Evolutionary conservation across 1,284 basidiomycete genomes (phyloP).

Genomic region (Cutaneotrichosporon cyanovorans): DNA sequence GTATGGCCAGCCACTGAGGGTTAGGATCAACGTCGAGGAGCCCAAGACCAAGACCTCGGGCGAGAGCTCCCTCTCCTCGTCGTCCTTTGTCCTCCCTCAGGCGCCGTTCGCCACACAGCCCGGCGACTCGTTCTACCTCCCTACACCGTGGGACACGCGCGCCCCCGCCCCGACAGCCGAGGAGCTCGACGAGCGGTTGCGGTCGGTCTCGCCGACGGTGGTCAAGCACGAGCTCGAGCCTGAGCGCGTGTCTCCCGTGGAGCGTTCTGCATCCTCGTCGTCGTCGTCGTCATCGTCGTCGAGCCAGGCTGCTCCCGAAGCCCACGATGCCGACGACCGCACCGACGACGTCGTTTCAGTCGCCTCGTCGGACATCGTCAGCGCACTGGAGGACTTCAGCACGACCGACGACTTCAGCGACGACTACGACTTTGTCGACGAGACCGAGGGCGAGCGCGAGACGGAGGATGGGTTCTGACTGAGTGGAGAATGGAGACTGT

Average conservation of each 20-base stretch:
- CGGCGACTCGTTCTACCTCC: constrained; percentile 12
- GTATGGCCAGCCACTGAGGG: constrained; percentile 39
- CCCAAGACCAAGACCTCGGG: constrained; percentile 11
- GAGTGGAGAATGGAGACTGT: too few relatives aligned
- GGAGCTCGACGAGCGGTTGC: constrained; percentile 6
- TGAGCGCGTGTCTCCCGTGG: too few relatives aligned
- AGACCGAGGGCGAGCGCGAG: constrained; percentile 18
- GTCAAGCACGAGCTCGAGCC: neutral
- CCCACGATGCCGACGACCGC: constrained; percentile 8
- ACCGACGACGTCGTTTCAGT: constrained; percentile 13
- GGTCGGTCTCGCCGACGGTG: constrained; percentile 5
- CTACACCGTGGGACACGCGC: constrained; percentile 4
- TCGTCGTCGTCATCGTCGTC: too few relatives aligned
- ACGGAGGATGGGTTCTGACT: constrained; percentile 16
- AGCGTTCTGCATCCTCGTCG: too few relatives aligned
- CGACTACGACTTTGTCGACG: constrained; percentile 19
- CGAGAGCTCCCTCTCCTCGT: constrained; percentile 20
- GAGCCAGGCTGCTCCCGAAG: neutral
- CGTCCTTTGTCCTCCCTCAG: constrained; percentile 29
- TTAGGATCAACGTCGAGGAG: constrained; percentile 30
- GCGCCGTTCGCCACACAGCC: constrained; percentile 1
- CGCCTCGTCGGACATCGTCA: constrained; percentile 6
- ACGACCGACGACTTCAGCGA: constrained; percentile 6
- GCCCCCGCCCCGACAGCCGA: constrained; percentile 5
- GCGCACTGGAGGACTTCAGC: neutral